A percentile compares a stretch with the other conserved stretches of the same genome.
phyloP scores from a whole-genome alignment of 169 alveolate species.

The Plasmodium knowlesi region DNA sequence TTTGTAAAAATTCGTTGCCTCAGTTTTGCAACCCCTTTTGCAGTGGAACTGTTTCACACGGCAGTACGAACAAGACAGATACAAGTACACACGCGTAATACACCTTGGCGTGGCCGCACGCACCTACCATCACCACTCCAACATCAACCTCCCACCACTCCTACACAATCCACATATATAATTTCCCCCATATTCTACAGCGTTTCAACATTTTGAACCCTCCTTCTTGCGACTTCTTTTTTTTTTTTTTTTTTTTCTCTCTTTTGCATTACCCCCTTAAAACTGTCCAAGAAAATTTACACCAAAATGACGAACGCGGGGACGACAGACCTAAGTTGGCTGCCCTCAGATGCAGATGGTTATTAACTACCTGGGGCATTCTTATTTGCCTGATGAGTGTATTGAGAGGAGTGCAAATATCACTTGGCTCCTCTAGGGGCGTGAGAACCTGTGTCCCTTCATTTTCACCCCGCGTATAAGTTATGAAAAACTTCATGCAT shows the following conservation, averaged over 20 bases:
- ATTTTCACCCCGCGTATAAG: not conserved
- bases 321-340: conserved; percentile 83
- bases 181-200: not conserved
- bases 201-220: not conserved
- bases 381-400: not conserved
- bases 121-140: not conserved
- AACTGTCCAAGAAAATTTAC: not conserved
- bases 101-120: not conserved
- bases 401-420: not conserved
- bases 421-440: not conserved
- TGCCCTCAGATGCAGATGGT: conserved; percentile 88
- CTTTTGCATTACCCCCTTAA: not conserved
- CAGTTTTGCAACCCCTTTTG: not conserved
- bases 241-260: not conserved
- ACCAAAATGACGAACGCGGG: conserved; percentile 71
- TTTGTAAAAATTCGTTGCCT: not conserved
- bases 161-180: not conserved
- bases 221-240: not conserved
- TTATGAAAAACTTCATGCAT: not conserved
- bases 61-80: not conserved
- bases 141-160: not conserved
- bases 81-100: not conserved
- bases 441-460: not conserved
- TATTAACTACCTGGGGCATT: not conserved
- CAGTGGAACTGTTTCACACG: not conserved